These are phyloP conservation scores for Penicillium thymicola DNA, from an alignment of 2,329 filamentous ascomycete species.

Conservation along the genomic window DNA sequence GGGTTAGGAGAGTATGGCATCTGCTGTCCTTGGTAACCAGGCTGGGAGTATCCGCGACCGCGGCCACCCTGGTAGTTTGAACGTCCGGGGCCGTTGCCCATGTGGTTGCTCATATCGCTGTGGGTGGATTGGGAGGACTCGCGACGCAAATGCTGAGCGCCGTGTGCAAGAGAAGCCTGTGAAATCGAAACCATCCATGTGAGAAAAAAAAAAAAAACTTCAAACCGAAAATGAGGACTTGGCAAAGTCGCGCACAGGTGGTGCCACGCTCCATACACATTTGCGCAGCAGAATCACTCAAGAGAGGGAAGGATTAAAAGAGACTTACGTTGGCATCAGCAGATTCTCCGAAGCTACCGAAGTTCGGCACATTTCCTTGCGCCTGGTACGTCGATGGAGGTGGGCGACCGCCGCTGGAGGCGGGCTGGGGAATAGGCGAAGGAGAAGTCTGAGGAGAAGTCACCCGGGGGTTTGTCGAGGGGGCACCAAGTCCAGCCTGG, in stretches of 20 bases:
- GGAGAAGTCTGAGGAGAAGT: slow-evolving; percentile 85
- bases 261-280: not conserved
- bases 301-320: not conserved
- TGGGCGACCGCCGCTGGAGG: slow-evolving; percentile 76
- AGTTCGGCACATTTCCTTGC: slow-evolving; percentile 68
- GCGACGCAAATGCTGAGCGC: slow-evolving; percentile 73
- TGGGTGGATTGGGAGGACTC: slow-evolving; percentile 83
- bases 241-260: not conserved
- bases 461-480: slow-evolving; percentile 65
- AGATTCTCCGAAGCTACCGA: slow-evolving; percentile 76
- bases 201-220: slow-evolving; percentile 10
- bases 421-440: slow-evolving; percentile 86
- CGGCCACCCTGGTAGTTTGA: slow-evolving; percentile 56
- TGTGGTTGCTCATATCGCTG: slow-evolving; percentile 62
- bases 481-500: slow-evolving; percentile 43
- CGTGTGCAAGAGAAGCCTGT: slow-evolving; percentile 59
- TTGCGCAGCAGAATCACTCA: not conserved
- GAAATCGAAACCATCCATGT: slow-evolving; percentile 68
- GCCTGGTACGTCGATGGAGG: slow-evolving; percentile 73
- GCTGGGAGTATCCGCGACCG: slow-evolving; percentile 56
- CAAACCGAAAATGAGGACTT: not conserved
- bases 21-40: slow-evolving; percentile 48
- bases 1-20: slow-evolving; percentile 55
- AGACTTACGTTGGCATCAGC: slow-evolving; percentile 66
- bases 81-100: slow-evolving; percentile 51